Conservation (phyloP, 2,329 filamentous ascomycete species). For the Macrophomina phaseolina region DNA sequence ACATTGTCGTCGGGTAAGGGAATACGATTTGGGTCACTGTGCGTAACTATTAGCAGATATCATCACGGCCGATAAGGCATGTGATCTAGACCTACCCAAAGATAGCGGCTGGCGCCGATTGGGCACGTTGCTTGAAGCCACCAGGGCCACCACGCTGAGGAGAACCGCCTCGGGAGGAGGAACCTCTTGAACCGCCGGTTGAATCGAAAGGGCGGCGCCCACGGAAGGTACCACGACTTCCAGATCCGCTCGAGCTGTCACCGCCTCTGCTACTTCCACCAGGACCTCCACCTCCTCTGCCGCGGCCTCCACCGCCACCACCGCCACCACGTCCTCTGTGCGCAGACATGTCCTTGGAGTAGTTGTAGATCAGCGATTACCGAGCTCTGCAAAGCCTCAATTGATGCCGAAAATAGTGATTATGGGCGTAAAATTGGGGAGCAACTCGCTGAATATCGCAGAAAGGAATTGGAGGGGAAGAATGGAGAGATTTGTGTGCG, state of each 20-base stretch:
- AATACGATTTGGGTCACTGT: neutral
- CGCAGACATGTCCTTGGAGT: slow-evolving; percentile 12
- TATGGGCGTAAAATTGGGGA: neutral
- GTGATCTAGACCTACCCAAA: slow-evolving; percentile 9
- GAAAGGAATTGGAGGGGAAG: neutral
- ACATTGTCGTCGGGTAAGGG: slow-evolving; percentile 30
- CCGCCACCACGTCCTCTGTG: slow-evolving; percentile 24
- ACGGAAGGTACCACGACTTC: slow-evolving; percentile 26
- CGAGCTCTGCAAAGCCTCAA: neutral
- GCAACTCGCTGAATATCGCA: neutral
- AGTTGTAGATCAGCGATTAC: neutral
- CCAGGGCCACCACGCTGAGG: slow-evolving; percentile 18
- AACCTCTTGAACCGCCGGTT: slow-evolving; percentile 20
- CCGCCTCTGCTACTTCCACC: slow-evolving; percentile 21
- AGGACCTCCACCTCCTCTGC: slow-evolving; percentile 15
- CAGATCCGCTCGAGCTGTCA: slow-evolving; percentile 28
- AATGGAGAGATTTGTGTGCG: no score
- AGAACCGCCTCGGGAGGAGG: slow-evolving; percentile 24
- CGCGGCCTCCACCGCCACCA: slow-evolving; percentile 28
- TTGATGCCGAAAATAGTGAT: neutral
- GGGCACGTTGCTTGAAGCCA: slow-evolving; percentile 12
- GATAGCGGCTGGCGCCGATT: slow-evolving; percentile 22
- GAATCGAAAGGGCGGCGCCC: slow-evolving; percentile 22
- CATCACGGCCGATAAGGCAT: neutral
- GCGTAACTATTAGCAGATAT: neutral